These are phyloP conservation scores for Elaeis guineensis DNA, from an alignment of 176 grass and related monocot species.

Conservation along the genomic window DNA sequence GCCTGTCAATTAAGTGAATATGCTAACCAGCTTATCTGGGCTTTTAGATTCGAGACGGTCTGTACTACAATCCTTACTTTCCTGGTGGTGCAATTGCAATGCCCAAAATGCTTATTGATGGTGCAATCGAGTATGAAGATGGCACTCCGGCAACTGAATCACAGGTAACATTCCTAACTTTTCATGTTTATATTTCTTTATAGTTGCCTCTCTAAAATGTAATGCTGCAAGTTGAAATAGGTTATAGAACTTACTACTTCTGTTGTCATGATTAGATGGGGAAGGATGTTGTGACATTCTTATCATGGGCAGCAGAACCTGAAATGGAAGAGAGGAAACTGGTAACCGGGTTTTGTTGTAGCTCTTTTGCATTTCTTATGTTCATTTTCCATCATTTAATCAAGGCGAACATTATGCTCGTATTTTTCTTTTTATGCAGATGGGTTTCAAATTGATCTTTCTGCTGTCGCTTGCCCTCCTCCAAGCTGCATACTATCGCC, in stretches of 20 bases:
- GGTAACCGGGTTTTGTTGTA: slow-evolving; percentile 28
- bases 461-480: slow-evolving; percentile 85
- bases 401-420: no score
- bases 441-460: slow-evolving; percentile 98
- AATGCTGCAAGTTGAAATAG: no score
- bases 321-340: slow-evolving; percentile 99
- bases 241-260: background rate
- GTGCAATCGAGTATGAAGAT: slow-evolving; percentile 91
- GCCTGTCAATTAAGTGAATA: no score
- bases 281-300: slow-evolving; percentile 88
- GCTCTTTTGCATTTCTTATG: no score
- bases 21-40: background rate
- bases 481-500: slow-evolving; percentile 96
- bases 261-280: slow-evolving; percentile 52
- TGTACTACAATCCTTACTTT: slow-evolving; percentile 22
- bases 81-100: slow-evolving; percentile 69
- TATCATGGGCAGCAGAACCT: slow-evolving; percentile 95
- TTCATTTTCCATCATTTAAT: no score
- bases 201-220: no score
- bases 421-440: slow-evolving; percentile 19
- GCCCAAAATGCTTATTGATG: slow-evolving; percentile 99
- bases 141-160: slow-evolving; percentile 87
- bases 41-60: slow-evolving; percentile 13
- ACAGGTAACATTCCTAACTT: slow-evolving; percentile 33
- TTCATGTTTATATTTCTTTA: background rate